Evolutionary conservation across 768 basidiomycete genomes (phyloP), one percentile per base, ranked within the genome.

Genomic region (button mushroom (Agaricus bisporus)): DNA sequence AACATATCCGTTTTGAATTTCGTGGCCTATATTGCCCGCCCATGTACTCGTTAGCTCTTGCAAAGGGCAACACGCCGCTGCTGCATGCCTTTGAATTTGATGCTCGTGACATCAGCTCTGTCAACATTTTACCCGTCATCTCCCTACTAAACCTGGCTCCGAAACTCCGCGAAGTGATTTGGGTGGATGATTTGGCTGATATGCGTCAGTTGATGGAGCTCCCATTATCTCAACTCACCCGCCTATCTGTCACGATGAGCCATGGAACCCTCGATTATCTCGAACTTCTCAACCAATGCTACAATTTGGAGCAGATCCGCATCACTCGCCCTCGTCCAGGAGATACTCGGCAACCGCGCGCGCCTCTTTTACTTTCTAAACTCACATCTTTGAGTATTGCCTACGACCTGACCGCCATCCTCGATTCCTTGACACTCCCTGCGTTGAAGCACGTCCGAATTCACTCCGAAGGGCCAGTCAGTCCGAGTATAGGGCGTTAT

Each of bases 161-260:
- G 35, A 53, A 60, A 22, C 54, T 70, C 18, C 62, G 63, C 4
- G 64, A 67, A 38, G 53, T 70, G 10, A 62, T 64, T 18, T 70
- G 68, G 68, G 64, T 68, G 1, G 68, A 70, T 54, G 68, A 70
- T 50, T 57, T 70, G 14, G 67, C 67, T 5, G 67, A 70, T 54
- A 63, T 61, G 26, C 61, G 64, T 17, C 65, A 63, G 10, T 55
- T 70, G 9, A 61, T 68, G 22, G 60, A 66, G 29, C 59, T 70
- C 9, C 68, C 68, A 8, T 56, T 70, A 11, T 44, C 54, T 17
- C 64, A 61, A 26, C 61, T 70, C 17, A 62, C 65, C 14, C 61
- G 59, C 43, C 58, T 70, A 14, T 65, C 67, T 11, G 57, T 70
- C 36, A 61, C 66, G 46, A 67, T 66, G 62, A 61, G 65, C 42